Conservation (phyloP, 495 filamentous ascomycete genomes). For the Choiromyces venosus region DNA sequence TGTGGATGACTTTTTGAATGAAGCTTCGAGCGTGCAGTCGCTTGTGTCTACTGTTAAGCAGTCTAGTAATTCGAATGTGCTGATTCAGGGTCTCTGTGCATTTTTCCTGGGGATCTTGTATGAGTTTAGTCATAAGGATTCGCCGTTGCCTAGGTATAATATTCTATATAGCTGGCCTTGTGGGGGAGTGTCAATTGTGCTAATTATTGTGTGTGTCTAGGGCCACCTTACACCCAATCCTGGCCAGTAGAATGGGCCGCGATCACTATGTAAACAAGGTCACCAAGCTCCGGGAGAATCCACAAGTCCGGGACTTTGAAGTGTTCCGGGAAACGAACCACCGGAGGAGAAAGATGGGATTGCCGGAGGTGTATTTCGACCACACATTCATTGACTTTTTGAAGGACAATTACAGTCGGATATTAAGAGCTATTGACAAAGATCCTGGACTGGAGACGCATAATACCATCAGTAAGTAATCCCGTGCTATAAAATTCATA, state of each 20-base stretch:
- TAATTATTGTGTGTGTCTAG: constrained; percentile 46
- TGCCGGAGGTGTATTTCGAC: constrained; percentile 84
- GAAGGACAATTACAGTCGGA: constrained; percentile 87
- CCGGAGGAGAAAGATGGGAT: constrained; percentile 44
- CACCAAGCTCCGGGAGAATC: constrained; percentile 67
- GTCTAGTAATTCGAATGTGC: constrained; percentile 52
- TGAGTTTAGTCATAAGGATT: constrained; percentile 96
- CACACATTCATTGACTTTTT: constrained; percentile 85
- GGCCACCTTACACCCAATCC: constrained; percentile 70
- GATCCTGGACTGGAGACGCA: constrained; percentile 73
- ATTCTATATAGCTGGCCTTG: neutral
- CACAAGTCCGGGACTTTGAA: constrained; percentile 86
- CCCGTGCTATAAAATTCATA: neutral
- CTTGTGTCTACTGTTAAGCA: constrained; percentile 64
- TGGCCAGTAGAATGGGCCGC: constrained; percentile 72
- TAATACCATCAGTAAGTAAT: constrained; percentile 19
- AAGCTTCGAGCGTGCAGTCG: constrained; percentile 85
- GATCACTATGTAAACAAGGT: constrained; percentile 87
- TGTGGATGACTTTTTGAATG: constrained; percentile 89
- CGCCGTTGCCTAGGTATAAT: constrained; percentile 61
- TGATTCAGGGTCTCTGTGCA: constrained; percentile 77
- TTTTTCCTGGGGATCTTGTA: constrained; percentile 83
- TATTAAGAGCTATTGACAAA: constrained; percentile 81
- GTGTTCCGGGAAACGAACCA: constrained; percentile 50
- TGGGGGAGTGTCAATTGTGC: neutral